Evolutionary conservation across 495 filamentous ascomycete genomes (phyloP).

Genomic region (Opeltia flavorubescens): DNA sequence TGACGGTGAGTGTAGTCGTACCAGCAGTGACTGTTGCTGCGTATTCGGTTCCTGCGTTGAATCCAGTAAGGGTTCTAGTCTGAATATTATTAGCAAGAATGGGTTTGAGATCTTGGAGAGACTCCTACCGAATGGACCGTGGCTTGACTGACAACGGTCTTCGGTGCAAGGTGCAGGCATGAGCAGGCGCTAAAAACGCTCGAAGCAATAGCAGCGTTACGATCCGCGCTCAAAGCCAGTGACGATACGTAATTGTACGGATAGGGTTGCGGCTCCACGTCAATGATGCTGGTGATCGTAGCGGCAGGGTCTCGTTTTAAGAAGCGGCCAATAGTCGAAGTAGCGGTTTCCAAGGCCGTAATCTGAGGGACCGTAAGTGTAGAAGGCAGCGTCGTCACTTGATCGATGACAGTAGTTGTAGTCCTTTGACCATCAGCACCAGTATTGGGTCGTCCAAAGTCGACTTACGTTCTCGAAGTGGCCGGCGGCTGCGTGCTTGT

Average conservation of each 20-base stretch:
- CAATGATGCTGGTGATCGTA: not conserved
- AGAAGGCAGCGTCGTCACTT: not conserved
- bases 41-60: not conserved
- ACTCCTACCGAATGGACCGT: not conserved
- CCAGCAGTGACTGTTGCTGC: not conserved
- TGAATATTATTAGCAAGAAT: not conserved
- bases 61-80: not conserved
- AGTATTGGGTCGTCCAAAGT: not conserved
- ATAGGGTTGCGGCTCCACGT: not conserved
- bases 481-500: conserved; percentile 3
- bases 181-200: conserved; percentile 17
- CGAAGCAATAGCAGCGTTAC: conserved; percentile 3
- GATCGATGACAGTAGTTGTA: not conserved
- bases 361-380: not conserved
- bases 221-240: not conserved
- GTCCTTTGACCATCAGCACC: conserved; percentile 1
- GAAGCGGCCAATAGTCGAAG: not conserved
- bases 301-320: conserved; percentile 5
- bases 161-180: conserved; percentile 12
- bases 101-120: not conserved
- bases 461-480: conserved; percentile 8
- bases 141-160: conserved; percentile 3
- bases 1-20: not conserved
- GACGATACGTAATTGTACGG: not conserved
- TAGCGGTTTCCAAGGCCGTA: conserved; percentile 1